phyloP scores from a whole-genome alignment of 2,329 filamentous ascomycete species.

The Trichoderma aggressivum region DNA sequence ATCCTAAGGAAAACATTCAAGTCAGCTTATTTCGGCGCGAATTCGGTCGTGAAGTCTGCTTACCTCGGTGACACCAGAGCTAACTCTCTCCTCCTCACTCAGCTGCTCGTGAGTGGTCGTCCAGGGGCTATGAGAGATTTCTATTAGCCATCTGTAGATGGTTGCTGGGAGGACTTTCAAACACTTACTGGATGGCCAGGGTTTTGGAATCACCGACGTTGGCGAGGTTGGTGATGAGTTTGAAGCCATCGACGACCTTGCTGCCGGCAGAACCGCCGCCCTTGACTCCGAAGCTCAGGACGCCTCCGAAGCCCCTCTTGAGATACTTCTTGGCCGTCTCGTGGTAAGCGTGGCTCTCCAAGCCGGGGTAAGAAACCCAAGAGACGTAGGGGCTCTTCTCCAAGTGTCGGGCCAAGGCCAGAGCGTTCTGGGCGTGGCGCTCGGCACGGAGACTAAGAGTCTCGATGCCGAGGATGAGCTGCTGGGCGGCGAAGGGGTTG shows the following conservation, averaged over 20 bases:
- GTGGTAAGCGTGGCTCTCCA: slow-evolving; percentile 78
- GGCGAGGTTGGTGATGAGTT: slow-evolving; percentile 90
- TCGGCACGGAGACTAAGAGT: slow-evolving; percentile 84
- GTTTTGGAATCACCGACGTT: slow-evolving; percentile 97
- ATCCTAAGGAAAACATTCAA: slow-evolving; percentile 49
- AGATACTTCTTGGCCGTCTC: slow-evolving; percentile 83
- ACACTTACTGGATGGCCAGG: slow-evolving; percentile 70
- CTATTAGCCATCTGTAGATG: not conserved
- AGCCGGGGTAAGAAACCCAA: slow-evolving; percentile 93
- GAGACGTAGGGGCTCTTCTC: slow-evolving; percentile 77
- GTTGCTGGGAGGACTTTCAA: not conserved
- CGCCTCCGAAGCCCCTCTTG: slow-evolving; percentile 78
- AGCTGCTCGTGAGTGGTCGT: slow-evolving; percentile 94
- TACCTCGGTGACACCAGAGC: slow-evolving; percentile 77
- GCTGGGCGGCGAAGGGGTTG: slow-evolving; percentile 90
- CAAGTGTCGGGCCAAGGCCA: slow-evolving; percentile 77
- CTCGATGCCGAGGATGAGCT: slow-evolving; percentile 84
- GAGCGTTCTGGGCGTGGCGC: slow-evolving; percentile 79
- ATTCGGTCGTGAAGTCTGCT: slow-evolving; percentile 18
- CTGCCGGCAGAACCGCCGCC: slow-evolving; percentile 79
- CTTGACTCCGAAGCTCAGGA: slow-evolving; percentile 90
- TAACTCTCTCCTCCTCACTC: slow-evolving; percentile 72
- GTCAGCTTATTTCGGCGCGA: not conserved
- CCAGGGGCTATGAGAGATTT: slow-evolving; percentile 60
- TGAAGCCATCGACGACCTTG: slow-evolving; percentile 89